These are phyloP conservation scores for Neocatenulostroma microsporum DNA, from an alignment of 2,329 filamentous ascomycete species.

Conservation along the genomic window DNA sequence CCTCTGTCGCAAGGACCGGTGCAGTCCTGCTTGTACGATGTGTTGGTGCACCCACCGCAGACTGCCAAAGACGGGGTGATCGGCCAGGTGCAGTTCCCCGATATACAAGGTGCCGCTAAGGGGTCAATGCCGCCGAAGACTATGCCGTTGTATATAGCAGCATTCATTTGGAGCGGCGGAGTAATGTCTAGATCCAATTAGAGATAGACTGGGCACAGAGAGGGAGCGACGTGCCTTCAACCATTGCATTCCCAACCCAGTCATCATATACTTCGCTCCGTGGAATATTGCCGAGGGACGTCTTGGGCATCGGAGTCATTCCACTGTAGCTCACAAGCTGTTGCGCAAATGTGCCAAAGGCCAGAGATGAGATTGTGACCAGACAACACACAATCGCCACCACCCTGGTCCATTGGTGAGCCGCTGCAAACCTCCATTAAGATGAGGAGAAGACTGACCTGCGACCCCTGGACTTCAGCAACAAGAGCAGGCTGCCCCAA, in stretches of 20 bases:
- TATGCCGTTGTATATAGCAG: neutral
- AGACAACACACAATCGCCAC: too few species aligned
- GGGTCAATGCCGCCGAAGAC: neutral
- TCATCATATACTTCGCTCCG: too few species aligned
- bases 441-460: too few species aligned
- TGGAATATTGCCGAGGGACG: neutral
- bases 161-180: neutral
- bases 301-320: neutral
- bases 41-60: slow-evolving; percentile 1
- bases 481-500: neutral
- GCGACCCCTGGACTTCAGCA: too few species aligned
- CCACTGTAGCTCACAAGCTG: slow-evolving; percentile 1
- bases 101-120: neutral
- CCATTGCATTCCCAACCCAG: too few species aligned
- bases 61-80: slow-evolving; percentile 6
- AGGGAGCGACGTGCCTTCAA: too few species aligned
- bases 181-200: too few species aligned
- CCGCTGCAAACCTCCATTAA: too few species aligned
- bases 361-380: neutral
- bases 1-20: too few species aligned
- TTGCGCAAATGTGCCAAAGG: slow-evolving; percentile 1
- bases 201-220: too few species aligned
- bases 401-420: too few species aligned
- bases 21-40: neutral
- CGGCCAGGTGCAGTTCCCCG: slow-evolving; percentile 5